Evolutionary conservation across 2,329 filamentous ascomycete genomes (phyloP), one percentile per base, ranked within the genome.

Genomic region (Aspergillus alliaceus): DNA sequence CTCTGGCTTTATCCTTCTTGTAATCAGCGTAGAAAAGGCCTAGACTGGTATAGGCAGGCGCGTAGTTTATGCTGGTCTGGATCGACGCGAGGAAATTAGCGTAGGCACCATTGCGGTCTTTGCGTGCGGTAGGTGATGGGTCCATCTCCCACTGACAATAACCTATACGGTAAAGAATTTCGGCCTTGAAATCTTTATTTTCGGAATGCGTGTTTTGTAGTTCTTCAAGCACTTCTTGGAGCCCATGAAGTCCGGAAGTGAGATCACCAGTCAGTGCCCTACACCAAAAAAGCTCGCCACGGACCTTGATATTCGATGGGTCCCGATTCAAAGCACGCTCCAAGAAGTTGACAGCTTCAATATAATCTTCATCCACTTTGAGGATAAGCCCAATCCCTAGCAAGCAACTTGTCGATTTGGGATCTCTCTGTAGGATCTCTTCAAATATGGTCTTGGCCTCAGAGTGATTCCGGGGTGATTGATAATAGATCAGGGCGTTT

Each of bases 21-120:
- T 97, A 97, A 68, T 98, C 93, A 6, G 88, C 86, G 69, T 97
- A 99, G 77, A 90, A 99, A 7, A 93, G 80, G 15, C 95, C 95
- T 4, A 99, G 84, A 62, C 87, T 92, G 0, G 93, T 96, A 72
- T 98, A 99, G 2, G 93, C 88, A 0, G 95, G 90, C 1, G 95
- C 93, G 72, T 90, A 92, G 66, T 89, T 96, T 56, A 95, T 84
- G 66, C 97, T 91, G 53, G 87, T 90, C 73, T 93, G 93, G 53
- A 99, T 82, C 0, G 93, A 88, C 32, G 86, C 86, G 31, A 99
- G 79, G 73, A 96, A 96, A 66, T 87, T 89, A 32, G 86, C 80
- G 70, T 98, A 99, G 0, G 93, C 89, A 11, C 91, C 90, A 49
- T 85, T 86, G 42, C 93, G 89, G 67, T 89, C 87, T 74, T 90